Conservation (phyloP, 1,139 yeast species). For the Suhomyces ambrosiae region DNA sequence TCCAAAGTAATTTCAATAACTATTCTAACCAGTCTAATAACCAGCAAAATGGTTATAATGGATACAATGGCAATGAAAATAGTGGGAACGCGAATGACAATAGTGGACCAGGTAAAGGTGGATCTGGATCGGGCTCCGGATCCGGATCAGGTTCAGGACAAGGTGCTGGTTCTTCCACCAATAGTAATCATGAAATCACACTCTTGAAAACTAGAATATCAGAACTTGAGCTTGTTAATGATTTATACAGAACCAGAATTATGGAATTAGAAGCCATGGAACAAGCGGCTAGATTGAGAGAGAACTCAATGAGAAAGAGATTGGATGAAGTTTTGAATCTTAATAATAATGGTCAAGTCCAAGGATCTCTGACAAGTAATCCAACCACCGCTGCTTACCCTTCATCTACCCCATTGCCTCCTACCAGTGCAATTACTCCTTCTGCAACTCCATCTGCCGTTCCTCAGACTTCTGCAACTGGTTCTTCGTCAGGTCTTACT, state of each 20-base stretch:
- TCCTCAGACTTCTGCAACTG: slow-evolving; percentile 5
- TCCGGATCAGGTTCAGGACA: slow-evolving; percentile 14
- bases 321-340: slow-evolving; percentile 44
- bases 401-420: slow-evolving; percentile 7
- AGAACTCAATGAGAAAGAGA: slow-evolving; percentile 49
- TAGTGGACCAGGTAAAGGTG: slow-evolving; percentile 18
- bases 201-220: slow-evolving; percentile 72
- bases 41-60: slow-evolving; percentile 17
- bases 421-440: slow-evolving; percentile 1
- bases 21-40: slow-evolving; percentile 14
- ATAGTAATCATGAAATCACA: slow-evolving; percentile 45
- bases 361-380: not conserved
- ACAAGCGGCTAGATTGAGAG: slow-evolving; percentile 56
- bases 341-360: slow-evolving; percentile 7
- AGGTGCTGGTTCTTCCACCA: slow-evolving; percentile 1
- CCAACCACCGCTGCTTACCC: slow-evolving; percentile 3
- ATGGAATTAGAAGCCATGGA: slow-evolving; percentile 78
- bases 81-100: slow-evolving; percentile 18
- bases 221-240: slow-evolving; percentile 90
- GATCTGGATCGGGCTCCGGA: slow-evolving; percentile 18
- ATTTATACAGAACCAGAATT: slow-evolving; percentile 78
- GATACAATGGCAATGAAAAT: slow-evolving; percentile 15
- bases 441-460: slow-evolving; percentile 5
- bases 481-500: slow-evolving; percentile 4
- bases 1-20: slow-evolving; percentile 23